Conservation (phyloP, 1,139 yeast species). For the Magnusiomyces tetraspermus region DNA sequence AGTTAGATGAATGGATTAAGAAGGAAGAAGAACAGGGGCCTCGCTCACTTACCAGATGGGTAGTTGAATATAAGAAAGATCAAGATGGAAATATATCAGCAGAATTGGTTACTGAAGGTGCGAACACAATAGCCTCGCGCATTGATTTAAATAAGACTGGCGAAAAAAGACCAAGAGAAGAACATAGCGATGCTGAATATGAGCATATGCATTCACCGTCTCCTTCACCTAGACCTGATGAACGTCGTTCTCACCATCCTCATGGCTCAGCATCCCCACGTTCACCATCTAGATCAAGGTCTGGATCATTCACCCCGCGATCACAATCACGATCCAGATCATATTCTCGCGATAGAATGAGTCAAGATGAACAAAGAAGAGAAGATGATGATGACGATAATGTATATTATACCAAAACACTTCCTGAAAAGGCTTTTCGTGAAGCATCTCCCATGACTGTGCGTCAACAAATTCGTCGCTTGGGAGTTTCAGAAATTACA, state of each 20-base stretch:
- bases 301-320: neutral
- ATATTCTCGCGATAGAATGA: neutral
- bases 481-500: neutral
- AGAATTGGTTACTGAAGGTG: neutral
- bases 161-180: neutral
- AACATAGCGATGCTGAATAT: neutral
- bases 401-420: neutral
- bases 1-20: conserved; percentile 10
- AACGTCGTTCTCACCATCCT: neutral
- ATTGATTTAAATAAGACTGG: neutral
- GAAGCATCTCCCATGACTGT: neutral
- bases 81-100: neutral
- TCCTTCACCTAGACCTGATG: neutral
- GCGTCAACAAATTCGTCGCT: neutral
- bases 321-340: neutral
- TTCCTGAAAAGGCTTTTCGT: neutral
- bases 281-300: neutral
- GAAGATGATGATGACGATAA: neutral
- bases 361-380: too few relatives aligned
- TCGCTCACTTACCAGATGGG: conserved; percentile 9
- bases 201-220: neutral
- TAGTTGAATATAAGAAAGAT: neutral
- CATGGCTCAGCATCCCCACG: too few relatives aligned
- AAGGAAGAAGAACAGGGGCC: conserved; percentile 8
- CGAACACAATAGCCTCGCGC: neutral